Base-by-base conservation (phyloP, 2,329 filamentous ascomycete genomes). In the Cercospora nicotianae region DNA sequence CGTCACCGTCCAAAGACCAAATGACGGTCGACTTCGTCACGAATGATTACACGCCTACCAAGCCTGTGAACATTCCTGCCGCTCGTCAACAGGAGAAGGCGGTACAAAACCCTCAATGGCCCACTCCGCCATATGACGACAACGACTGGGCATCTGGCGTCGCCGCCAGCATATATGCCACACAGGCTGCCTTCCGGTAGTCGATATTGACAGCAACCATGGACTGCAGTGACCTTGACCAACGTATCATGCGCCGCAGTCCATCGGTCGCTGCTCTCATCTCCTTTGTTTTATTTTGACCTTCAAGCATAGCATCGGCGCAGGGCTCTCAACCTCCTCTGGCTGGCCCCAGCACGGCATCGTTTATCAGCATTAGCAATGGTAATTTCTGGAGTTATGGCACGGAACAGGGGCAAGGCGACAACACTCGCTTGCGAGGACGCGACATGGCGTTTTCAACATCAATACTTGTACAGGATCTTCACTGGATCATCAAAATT, bases 71-170 rank as follows among this genome's bases (percentile, higher is more conserved):
- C 72, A 88, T 92, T 64, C 84, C 85, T 75, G 87, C 88, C 77
- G 86, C 87, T 57, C 82, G 83, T 75, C 82, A 80, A 12, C 81
- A 84, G 69, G 79, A 86, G 71, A 81, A 84, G 64, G 77, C 82
- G 65, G 81, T 83, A 23, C 80, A 77, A 36, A 77, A 84, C 64
- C 85, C 89, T 45, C 95, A 97, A 81, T 97, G 94, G 91, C 94
- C 94, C 3, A 98, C 95, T 16, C 95, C 95, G 23, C 94, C 95
- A 3, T 97, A 97, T 74, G 94, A 97, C 76, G 94, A 96, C 75
- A 89, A 90, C 70, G 94, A 97, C 78, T 98, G 94, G 94, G 93
- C 91, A 18, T 89, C 91, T 8, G 90, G 91, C 51, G 91, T 92
- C 31, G 88, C 93, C 10, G 91, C 92, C 5, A 93, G 91, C 80